Evolutionary conservation across 805 yeast genomes (phyloP).

Genomic region (Blastobotrys chiropterorum): DNA sequence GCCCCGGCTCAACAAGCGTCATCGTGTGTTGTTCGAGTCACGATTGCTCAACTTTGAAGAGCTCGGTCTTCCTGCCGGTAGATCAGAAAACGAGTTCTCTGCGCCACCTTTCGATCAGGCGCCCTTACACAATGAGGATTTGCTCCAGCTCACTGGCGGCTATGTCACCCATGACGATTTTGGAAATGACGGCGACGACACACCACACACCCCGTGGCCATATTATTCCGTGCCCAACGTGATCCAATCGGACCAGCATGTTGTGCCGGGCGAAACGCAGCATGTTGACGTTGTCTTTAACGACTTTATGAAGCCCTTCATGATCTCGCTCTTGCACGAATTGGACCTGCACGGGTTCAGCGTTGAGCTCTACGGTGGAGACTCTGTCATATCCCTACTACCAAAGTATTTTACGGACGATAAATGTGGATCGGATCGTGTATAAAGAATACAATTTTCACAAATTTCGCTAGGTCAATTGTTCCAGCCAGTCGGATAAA

Average conservation of each 20-base stretch:
- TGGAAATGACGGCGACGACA: constrained; percentile 83
- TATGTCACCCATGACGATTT: constrained; percentile 78
- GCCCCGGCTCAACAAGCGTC: constrained; percentile 49
- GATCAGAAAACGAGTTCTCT: constrained; percentile 7
- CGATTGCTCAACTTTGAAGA: constrained; percentile 14
- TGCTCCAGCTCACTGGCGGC: constrained; percentile 42
- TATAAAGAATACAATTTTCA: too few relatives aligned
- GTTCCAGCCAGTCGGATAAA: too few relatives aligned
- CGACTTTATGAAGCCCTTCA: constrained; percentile 58
- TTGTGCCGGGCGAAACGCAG: too few relatives aligned
- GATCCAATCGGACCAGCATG: constrained; percentile 38
- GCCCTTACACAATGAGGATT: constrained; percentile 17
- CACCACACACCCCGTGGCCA: constrained; percentile 54
- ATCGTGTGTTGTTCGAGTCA: constrained; percentile 34
- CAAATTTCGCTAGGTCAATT: too few relatives aligned
- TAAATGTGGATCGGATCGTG: too few relatives aligned
- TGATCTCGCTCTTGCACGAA: constrained; percentile 45
- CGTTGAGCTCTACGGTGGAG: constrained; percentile 22
- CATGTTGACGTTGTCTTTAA: constrained; percentile 69
- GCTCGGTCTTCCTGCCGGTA: constrained; percentile 15
- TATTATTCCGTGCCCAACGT: constrained; percentile 72
- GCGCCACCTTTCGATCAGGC: constrained; percentile 20
- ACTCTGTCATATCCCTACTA: constrained; percentile 25
- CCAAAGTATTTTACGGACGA: constrained; percentile 22
- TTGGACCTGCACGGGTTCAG: constrained; percentile 29